Evolutionary conservation across 768 basidiomycete species (phyloP).

Genomic region (Pholiota microspora): DNA sequence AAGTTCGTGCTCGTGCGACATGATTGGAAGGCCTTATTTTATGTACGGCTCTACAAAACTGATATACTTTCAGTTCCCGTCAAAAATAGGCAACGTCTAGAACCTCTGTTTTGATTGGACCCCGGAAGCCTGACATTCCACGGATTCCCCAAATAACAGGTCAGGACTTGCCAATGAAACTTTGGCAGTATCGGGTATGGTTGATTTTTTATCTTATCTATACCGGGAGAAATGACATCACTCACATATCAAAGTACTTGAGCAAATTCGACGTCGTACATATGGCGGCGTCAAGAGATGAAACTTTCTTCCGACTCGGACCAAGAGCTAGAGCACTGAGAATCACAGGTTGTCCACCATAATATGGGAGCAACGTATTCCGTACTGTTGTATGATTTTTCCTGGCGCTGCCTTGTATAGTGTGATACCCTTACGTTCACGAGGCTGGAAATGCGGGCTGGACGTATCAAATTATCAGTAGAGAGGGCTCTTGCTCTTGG

Average conservation of each 20-base stretch:
- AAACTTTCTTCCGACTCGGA: no score
- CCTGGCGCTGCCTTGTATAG: no score
- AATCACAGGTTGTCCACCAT: no score
- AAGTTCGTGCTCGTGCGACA: constrained; percentile 2
- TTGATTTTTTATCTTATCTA: neutral
- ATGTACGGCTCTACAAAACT: neutral
- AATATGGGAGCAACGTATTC: no score
- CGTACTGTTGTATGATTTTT: no score
- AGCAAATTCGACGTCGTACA: no score
- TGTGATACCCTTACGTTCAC: no score
- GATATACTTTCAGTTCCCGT: neutral
- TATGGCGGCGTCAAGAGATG: no score
- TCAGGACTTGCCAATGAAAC: neutral
- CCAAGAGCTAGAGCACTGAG: no score
- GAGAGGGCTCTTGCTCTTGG: no score
- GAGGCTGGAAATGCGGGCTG: no score
- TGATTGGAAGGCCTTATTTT: constrained; percentile 6
- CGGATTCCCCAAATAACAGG: neutral
- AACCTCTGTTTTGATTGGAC: neutral
- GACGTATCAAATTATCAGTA: no score
- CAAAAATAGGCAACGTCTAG: constrained; percentile 11
- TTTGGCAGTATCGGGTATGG: neutral
- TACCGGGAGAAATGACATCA: neutral
- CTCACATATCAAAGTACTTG: neutral
- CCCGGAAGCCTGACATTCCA: neutral